Percentiles rank a stretch among this genome's conserved stretches.
Evolutionary conservation across 805 yeast genomes (phyloP).

Genomic region (Nakazawaea ernobii): DNA sequence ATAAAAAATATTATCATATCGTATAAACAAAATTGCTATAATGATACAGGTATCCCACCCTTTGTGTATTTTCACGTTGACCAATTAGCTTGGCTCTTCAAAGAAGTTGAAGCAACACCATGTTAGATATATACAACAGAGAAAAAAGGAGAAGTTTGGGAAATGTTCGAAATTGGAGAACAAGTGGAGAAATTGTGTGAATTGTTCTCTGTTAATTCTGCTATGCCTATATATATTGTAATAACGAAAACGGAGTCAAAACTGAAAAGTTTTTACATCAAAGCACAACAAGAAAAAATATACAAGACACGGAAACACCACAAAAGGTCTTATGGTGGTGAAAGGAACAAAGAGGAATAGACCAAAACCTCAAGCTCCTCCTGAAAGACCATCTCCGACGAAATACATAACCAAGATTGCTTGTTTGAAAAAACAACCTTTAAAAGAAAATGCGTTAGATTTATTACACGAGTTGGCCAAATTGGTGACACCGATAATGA

Average conservation of each 20-base stretch:
- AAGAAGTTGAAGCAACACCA: too few species aligned
- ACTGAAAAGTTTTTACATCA: background rate
- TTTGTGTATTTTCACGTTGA: too few species aligned
- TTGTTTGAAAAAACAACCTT: slow-evolving; percentile 38
- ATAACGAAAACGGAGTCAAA: background rate
- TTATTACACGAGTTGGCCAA: slow-evolving; percentile 64
- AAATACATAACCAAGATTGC: slow-evolving; percentile 28
- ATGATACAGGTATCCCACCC: too few species aligned
- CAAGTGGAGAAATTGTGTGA: too few species aligned
- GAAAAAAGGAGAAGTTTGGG: too few species aligned
- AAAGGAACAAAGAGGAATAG: slow-evolving; percentile 15
- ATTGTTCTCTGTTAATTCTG: too few species aligned
- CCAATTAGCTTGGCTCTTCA: too few species aligned
- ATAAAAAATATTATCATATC: too few species aligned
- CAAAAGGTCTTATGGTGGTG: slow-evolving; percentile 18
- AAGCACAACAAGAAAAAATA: background rate
- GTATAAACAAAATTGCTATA: too few species aligned
- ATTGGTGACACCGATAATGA: slow-evolving; percentile 74
- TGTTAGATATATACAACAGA: too few species aligned
- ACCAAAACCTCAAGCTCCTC: slow-evolving; percentile 10
- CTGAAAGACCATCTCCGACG: slow-evolving; percentile 26
- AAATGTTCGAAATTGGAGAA: too few species aligned
- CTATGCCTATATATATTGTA: too few species aligned
- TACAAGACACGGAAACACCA: background rate
- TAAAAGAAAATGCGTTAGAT: slow-evolving; percentile 46